phyloP scores from a whole-genome alignment of 176 grass and related monocot species.

The Oryza longistaminata region DNA sequence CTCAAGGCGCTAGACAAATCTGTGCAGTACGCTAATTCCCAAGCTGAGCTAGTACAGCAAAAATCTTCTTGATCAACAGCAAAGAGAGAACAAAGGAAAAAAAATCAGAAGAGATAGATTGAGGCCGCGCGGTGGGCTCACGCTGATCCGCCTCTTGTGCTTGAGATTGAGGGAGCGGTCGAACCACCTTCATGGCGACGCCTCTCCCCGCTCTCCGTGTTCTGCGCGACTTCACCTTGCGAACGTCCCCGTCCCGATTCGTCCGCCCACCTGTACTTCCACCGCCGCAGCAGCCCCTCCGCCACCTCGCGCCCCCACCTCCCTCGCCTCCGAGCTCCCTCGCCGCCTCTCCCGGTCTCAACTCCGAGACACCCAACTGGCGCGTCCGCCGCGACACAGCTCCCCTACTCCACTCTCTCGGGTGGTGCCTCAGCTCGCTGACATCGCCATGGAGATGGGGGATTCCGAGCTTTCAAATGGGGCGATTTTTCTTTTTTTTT shows the following conservation, averaged over 20 bases:
- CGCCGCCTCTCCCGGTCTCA: too few relatives aligned
- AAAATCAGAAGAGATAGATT: too few relatives aligned
- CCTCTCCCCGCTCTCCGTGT: conserved; percentile 98
- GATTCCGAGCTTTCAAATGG: not conserved
- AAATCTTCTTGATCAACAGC: not conserved
- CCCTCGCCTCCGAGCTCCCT: not conserved
- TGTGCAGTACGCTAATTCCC: not conserved
- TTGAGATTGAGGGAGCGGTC: conserved; percentile 96
- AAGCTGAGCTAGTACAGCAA: not conserved
- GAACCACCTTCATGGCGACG: conserved; percentile 99
- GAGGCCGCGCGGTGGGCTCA: conserved; percentile 26
- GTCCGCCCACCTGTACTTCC: conserved; percentile 99
- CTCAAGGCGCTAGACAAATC: not conserved
- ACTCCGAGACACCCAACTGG: too few relatives aligned
- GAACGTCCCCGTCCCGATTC: conserved; percentile 92
- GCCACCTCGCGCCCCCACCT: not conserved
- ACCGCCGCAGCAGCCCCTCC: conserved; percentile 59
- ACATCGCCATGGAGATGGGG: conserved; percentile 10
- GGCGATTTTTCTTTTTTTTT: not conserved
- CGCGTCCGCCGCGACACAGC: not conserved
- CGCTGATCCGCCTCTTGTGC: conserved; percentile 98
- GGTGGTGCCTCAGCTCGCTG: not conserved
- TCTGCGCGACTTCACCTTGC: conserved; percentile 99
- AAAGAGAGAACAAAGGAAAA: not conserved
- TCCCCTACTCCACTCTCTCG: not conserved